Percentiles rank a stretch among this genome's conserved stretches.
These are phyloP conservation scores for Silene latifolia DNA, from an alignment of 148 eudicot genomes.

Conservation along the genomic window DNA sequence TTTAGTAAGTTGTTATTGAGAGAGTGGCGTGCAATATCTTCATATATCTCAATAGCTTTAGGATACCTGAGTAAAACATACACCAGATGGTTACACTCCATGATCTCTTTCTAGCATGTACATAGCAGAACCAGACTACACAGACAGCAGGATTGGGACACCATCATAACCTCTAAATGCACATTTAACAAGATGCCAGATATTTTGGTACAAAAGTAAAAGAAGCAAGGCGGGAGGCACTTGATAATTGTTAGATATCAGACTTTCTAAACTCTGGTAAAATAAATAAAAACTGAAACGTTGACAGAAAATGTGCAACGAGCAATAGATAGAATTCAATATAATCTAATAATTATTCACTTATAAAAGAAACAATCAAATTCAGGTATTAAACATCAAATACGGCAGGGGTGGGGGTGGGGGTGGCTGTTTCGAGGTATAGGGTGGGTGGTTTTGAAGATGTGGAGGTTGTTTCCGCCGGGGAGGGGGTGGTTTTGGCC, in stretches of 20 bases:
- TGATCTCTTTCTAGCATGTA: slow-evolving; percentile 3
- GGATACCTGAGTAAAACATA: slow-evolving; percentile 40
- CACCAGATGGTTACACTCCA: not conserved
- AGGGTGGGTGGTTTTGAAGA: not conserved
- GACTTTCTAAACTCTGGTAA: not conserved
- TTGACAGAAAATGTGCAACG: not conserved
- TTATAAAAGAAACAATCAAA: not conserved
- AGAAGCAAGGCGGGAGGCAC: not conserved
- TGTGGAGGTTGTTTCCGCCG: not conserved
- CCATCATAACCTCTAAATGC: not conserved
- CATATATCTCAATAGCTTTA: slow-evolving; percentile 63
- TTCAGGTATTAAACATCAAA: not conserved
- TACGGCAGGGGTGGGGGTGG: not conserved
- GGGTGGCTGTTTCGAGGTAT: too few relatives aligned
- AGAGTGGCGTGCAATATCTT: slow-evolving; percentile 58
- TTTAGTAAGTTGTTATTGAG: slow-evolving; percentile 54
- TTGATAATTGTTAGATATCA: not conserved
- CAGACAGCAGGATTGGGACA: not conserved
- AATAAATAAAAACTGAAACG: not conserved
- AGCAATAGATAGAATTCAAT: not conserved
- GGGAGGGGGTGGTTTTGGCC: not conserved
- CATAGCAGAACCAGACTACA: not conserved
- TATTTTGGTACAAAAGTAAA: not conserved
- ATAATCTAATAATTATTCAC: slow-evolving; percentile 3
- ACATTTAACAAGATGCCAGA: not conserved